These are phyloP conservation scores for Trichoderma guizhouense DNA, from an alignment of 2,329 filamentous ascomycete species.

Conservation along the genomic window DNA sequence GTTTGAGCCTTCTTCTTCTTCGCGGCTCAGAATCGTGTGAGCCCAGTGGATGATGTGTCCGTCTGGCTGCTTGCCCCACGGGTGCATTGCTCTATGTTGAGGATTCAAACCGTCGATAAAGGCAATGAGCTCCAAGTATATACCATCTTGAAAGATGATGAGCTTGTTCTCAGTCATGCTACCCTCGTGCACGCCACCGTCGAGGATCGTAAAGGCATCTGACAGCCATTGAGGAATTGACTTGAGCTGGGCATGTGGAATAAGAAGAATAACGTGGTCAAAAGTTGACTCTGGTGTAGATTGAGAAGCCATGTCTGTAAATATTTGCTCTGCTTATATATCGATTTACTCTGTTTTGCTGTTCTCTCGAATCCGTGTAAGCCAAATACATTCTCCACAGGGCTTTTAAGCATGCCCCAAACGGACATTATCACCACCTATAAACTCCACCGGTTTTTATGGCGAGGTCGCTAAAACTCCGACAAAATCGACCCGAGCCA, in stretches of 20 bases:
- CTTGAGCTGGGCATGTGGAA: not conserved
- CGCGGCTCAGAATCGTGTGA: not conserved
- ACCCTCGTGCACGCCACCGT: slow-evolving; percentile 4
- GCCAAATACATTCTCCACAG: not conserved
- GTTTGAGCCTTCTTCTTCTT: not conserved
- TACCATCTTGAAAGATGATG: not conserved
- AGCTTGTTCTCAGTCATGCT: slow-evolving; percentile 6
- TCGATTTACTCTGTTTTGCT: not conserved
- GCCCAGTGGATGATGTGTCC: slow-evolving; percentile 11
- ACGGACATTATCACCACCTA: not conserved
- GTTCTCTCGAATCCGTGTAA: not conserved
- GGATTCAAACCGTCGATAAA: not conserved
- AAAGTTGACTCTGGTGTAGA: not conserved
- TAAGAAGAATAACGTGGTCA: slow-evolving; percentile 6
- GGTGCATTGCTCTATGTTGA: not conserved
- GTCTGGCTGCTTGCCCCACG: not conserved
- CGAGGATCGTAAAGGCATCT: not conserved
- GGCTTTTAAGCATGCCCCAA: not conserved
- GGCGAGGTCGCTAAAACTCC: not conserved
- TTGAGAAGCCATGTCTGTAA: not conserved
- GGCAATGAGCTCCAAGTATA: not conserved
- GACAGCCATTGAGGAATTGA: not conserved
- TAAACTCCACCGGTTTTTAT: not conserved
- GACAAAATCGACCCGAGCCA: not conserved
- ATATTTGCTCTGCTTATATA: not conserved